Base-by-base conservation (phyloP, 2,329 filamentous ascomycete genomes). In the Colletotrichum coccodes region DNA sequence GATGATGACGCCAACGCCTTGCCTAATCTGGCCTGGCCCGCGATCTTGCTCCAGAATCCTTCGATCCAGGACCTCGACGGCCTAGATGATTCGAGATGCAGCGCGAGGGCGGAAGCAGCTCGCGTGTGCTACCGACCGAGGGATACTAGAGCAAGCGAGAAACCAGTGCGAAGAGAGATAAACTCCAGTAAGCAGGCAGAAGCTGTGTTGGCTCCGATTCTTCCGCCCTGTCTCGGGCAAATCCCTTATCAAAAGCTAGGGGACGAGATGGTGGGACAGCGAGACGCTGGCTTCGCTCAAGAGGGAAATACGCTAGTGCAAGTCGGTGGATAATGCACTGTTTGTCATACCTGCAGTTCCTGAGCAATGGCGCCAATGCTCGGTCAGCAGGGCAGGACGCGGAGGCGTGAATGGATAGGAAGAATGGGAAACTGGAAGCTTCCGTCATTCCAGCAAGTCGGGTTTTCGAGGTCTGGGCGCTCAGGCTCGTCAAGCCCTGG, bases 321-420 rank as follows among this genome's bases (percentile, higher is more conserved):
- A 4, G 34, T 59, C 36, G 14, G 65, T 54, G 47, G 47, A 32
- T 65, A 26, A 28, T 28, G 65, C 65, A 60, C 61, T 65, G 60
- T 68, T 68, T 68, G 65, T 68, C 65, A 68, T 68, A 54, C 53
- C 32, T 56, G 65, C 65, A 65, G 65, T 54, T 65, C 61, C 61
- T 54, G 44, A 46, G 53, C 60, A 47, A 53, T 54, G 23, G 60
- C 54, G 52, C 61, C 40, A 65, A 47, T 69, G 61, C 66, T 66
- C 66, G 61, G 54, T 69, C 66, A 69, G 66, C 66, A 69, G 54
- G 66, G 32, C 34, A 30, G 46, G 40, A 59, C 14, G 34, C 26
- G 34, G 18, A 30, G 47, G 21, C 14, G 54, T 42, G 28, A 34
- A 32, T 34, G 26, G 38, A 54, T 36, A 61, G 32, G n/a, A 32